Evolutionary conservation across 2,329 filamentous ascomycete species (phyloP), one percentile per base, ranked within the genome.

Genomic region (Polytolypa hystricis): DNA sequence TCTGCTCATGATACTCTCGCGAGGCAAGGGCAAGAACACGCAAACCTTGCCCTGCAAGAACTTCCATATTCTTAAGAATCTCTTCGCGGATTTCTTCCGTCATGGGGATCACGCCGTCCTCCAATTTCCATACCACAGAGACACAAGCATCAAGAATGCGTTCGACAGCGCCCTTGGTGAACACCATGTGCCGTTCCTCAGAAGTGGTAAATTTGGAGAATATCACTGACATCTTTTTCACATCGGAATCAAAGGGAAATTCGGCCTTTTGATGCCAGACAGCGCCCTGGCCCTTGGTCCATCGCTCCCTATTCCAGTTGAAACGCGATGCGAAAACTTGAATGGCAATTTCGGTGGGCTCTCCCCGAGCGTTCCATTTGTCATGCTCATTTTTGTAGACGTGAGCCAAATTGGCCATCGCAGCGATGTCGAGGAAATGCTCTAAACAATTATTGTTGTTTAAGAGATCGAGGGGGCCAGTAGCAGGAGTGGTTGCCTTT

Each of bases 151-250:
- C 70, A 11, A 84, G 62, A 19, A 84, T 69, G 27, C 79, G 69
- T 51, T 84, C 80, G 4, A 83, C 79, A 1, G 43, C 42, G 29
- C 51, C 48, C 34, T 64, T 64, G 21, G 55, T 60, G 40, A 60
- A 62, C 3, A 62, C 48, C 54, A 57, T 60, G 18, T 58, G 44
- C 2, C 30, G 43, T 12, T 49, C 44, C 17, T 50, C 44, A 16
- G 46, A 21, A 25, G 10, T 40, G 36, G 28, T 42, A 37, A 5
- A 45, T 42, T 54, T 51, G 8, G 54, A 48, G 53, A 79, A 81
- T 36, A 83, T 75, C 25, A 82, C 78, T 0, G 78, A 81, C 80
- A 84, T 84, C 48, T 78, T 81, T 64, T 84, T 85, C 44, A 84
- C 71, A 39, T 74, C 74, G 0, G 79, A 83, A 50, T 84, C 80